Evolutionary conservation across 805 yeast genomes (phyloP).

Genomic region (Helenozyma baotianmanensis): DNA sequence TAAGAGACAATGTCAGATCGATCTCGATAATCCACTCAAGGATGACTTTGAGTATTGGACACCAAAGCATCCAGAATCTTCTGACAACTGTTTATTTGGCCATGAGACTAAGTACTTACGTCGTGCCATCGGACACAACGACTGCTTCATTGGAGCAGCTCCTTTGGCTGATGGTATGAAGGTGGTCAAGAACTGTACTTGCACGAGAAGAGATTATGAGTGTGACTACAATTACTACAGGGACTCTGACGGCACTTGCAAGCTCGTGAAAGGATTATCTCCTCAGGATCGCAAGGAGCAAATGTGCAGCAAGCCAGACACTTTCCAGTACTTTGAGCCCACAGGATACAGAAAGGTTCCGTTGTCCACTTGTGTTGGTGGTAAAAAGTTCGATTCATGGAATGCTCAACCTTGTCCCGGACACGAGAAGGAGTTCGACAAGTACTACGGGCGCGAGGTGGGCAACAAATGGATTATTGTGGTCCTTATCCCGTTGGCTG

Average conservation of each 20-base stretch:
- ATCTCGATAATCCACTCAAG: conserved; percentile 35
- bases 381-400: conserved; percentile 64
- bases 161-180: conserved; percentile 53
- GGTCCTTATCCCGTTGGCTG: conserved; percentile 53
- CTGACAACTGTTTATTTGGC: conserved; percentile 40
- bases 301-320: conserved; percentile 53
- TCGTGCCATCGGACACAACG: conserved; percentile 40
- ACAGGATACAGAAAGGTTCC: conserved; percentile 92
- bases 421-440: conserved; percentile 57
- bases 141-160: conserved; percentile 70
- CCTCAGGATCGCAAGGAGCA: conserved; percentile 59
- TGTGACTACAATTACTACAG: conserved; percentile 85
- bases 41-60: conserved; percentile 44
- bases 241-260: conserved; percentile 78
- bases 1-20: conserved; percentile 38
- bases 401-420: conserved; percentile 83
- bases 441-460: conserved; percentile 49
- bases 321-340: conserved; percentile 73
- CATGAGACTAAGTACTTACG: conserved; percentile 40
- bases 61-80: conserved; percentile 32
- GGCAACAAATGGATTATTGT: conserved; percentile 45
- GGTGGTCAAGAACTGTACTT: conserved; percentile 64
- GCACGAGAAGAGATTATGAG: conserved; percentile 84
- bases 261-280: conserved; percentile 66
- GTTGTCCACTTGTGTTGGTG: conserved; percentile 80